These are phyloP conservation scores for Hirschfeldia incana DNA, from an alignment of 345 rosid genomes.

Conservation along the genomic window DNA sequence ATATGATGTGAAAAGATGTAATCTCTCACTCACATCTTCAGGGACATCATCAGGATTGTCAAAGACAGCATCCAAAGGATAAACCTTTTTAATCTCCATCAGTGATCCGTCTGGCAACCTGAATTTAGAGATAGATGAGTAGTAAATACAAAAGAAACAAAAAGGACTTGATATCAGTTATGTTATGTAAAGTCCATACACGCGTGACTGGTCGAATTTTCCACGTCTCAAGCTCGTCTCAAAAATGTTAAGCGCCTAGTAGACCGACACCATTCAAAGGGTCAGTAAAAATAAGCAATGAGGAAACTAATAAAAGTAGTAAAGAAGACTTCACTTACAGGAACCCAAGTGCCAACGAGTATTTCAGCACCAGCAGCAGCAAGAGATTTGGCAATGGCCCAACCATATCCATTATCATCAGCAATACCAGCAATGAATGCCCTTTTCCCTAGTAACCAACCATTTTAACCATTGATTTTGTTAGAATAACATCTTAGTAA, in stretches of 20 bases:
- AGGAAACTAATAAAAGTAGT: neutral
- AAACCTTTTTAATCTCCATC: constrained; percentile 90
- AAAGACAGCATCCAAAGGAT: constrained; percentile 90
- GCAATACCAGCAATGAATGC: constrained; percentile 98
- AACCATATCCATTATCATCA: constrained; percentile 97
- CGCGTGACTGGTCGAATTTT: constrained; percentile 86
- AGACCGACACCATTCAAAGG: constrained; percentile 25
- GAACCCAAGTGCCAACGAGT: constrained; percentile 97
- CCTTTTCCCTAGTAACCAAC: constrained; percentile 62
- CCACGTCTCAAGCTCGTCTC: constrained; percentile 94
- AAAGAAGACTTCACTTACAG: constrained; percentile 50
- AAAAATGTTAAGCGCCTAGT: constrained; percentile 87
- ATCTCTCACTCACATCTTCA: constrained; percentile 70
- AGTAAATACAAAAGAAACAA: neutral
- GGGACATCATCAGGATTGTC: constrained; percentile 86
- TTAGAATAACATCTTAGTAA: no score
- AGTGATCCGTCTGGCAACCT: constrained; percentile 93
- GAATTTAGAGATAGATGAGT: constrained; percentile 27
- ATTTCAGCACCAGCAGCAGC: constrained; percentile 99
- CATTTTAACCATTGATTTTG: neutral
- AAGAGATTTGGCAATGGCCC: constrained; percentile 99
- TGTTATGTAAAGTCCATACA: constrained; percentile 53
- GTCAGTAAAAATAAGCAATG: neutral
- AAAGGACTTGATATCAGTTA: neutral
- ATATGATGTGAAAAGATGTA: neutral